A percentile compares a stretch with the other conserved stretches of the same genome.
Evolutionary conservation across 1,139 yeast genomes (phyloP).

Genomic region (Pichia inconspicua): DNA sequence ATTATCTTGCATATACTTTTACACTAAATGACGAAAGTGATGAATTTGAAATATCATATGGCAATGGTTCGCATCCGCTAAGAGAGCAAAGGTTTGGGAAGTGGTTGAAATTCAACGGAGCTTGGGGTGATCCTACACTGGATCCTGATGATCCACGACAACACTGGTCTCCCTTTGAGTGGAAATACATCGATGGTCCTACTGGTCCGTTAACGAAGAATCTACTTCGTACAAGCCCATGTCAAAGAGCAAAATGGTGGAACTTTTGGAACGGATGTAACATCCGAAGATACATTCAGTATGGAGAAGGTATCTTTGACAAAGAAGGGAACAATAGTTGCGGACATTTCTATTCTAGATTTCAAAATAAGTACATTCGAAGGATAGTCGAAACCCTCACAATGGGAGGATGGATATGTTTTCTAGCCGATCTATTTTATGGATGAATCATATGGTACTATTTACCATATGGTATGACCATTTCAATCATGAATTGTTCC

Average conservation of each 20-base stretch:
- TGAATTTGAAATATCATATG: slow-evolving; percentile 30
- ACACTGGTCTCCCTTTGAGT: slow-evolving; percentile 70
- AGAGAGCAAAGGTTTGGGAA: slow-evolving; percentile 60
- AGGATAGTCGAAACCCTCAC: slow-evolving; percentile 42
- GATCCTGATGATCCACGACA: slow-evolving; percentile 67
- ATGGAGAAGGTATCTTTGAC: slow-evolving; percentile 78
- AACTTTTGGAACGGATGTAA: slow-evolving; percentile 69
- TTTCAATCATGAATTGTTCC: slow-evolving; percentile 41
- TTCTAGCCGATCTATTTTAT: slow-evolving; percentile 47
- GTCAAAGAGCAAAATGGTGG: slow-evolving; percentile 82
- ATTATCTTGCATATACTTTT: slow-evolving; percentile 72
- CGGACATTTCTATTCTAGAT: slow-evolving; percentile 48
- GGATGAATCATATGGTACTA: slow-evolving; percentile 32
- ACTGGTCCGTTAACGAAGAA: slow-evolving; percentile 80
- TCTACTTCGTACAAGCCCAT: slow-evolving; percentile 57
- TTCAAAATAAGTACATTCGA: slow-evolving; percentile 42
- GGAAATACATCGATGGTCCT: slow-evolving; percentile 89
- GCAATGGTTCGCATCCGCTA: slow-evolving; percentile 40
- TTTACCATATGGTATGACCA: slow-evolving; percentile 23
- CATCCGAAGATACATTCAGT: slow-evolving; percentile 60
- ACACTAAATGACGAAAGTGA: slow-evolving; percentile 38
- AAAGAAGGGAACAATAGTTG: slow-evolving; percentile 63
- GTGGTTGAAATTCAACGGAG: slow-evolving; percentile 77
- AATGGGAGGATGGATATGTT: slow-evolving; percentile 68
- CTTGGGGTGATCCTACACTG: slow-evolving; percentile 84